phyloP scores from a whole-genome alignment of 306 rosid genomes.

The Abrus pulchellus region DNA sequence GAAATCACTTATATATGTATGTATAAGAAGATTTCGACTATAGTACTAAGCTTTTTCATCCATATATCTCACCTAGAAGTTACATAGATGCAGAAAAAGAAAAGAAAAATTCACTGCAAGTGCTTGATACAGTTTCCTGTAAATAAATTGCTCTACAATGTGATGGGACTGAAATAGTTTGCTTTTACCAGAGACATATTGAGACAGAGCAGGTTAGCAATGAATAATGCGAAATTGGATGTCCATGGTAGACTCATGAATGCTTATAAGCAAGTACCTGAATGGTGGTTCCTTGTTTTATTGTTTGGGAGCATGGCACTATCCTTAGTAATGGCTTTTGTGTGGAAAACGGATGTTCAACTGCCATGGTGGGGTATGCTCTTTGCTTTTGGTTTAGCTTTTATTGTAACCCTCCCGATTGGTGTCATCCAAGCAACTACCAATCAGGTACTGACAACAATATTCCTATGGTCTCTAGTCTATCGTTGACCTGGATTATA shows the following conservation, averaged over 20 bases:
- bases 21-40: not conserved
- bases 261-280: slow-evolving; percentile 89
- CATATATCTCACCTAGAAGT: not conserved
- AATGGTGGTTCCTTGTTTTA: slow-evolving; percentile 93
- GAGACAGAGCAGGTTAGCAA: slow-evolving; percentile 86
- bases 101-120: not conserved
- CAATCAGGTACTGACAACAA: slow-evolving; percentile 71
- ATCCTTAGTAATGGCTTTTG: slow-evolving; percentile 72
- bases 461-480: not conserved
- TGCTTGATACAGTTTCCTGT: not conserved
- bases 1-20: too few species aligned
- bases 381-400: slow-evolving; percentile 86
- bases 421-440: slow-evolving; percentile 99
- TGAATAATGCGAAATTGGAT: slow-evolving; percentile 72
- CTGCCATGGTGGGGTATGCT: slow-evolving; percentile 99
- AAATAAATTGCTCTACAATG: slow-evolving; percentile 11
- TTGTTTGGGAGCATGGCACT: slow-evolving; percentile 72
- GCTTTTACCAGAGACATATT: slow-evolving; percentile 67
- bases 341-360: slow-evolving; percentile 87
- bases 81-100: not conserved
- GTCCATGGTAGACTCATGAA: slow-evolving; percentile 89
- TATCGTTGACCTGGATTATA: not conserved
- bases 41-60: not conserved
- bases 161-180: slow-evolving; percentile 26
- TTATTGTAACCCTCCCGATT: slow-evolving; percentile 92